These are phyloP conservation scores for Lomentospora prolificans DNA, from an alignment of 2,329 filamentous ascomycete species.

Conservation along the genomic window DNA sequence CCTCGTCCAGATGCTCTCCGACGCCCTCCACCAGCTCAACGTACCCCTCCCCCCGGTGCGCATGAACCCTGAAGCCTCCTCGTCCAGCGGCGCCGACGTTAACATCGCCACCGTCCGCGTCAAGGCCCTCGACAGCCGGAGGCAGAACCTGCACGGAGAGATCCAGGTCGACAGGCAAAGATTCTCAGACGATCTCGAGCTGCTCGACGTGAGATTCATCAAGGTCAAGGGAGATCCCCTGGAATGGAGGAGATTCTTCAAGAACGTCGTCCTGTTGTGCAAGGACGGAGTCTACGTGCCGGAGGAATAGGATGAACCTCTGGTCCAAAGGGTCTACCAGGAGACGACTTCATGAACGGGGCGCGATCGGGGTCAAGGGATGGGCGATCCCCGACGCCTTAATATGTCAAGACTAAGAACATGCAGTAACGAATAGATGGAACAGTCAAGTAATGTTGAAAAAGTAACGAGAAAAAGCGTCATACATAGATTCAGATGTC, in stretches of 20 bases:
- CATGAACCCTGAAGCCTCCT: conserved; percentile 20
- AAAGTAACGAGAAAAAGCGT: background rate
- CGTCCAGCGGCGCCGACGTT: conserved; percentile 17
- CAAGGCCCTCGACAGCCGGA: conserved; percentile 61
- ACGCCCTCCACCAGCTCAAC: conserved; percentile 76
- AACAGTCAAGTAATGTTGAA: background rate
- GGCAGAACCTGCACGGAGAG: conserved; percentile 65
- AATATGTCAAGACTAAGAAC: background rate
- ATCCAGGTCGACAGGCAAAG: conserved; percentile 60
- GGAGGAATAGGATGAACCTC: conserved; percentile 23
- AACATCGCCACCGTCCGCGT: conserved; percentile 56
- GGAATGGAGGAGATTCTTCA: conserved; percentile 95
- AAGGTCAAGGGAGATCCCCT: conserved; percentile 94
- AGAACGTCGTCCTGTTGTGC: conserved; percentile 81
- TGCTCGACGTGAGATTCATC: conserved; percentile 81
- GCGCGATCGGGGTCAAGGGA: too few relatives aligned
- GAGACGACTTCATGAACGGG: too few relatives aligned
- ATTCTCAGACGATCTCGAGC: conserved; percentile 45
- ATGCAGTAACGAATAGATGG: background rate
- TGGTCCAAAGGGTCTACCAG: conserved; percentile 8
- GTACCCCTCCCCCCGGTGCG: conserved; percentile 55
- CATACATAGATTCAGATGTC: too few relatives aligned
- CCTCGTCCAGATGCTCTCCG: conserved; percentile 69
- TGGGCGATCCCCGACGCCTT: too few relatives aligned
- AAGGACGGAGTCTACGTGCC: conserved; percentile 67